A percentile compares a stretch with the other conserved stretches of the same genome.
Evolutionary conservation across 2,329 filamentous ascomycete genomes (phyloP).

Genomic region (Hymenoscyphus linearis): DNA sequence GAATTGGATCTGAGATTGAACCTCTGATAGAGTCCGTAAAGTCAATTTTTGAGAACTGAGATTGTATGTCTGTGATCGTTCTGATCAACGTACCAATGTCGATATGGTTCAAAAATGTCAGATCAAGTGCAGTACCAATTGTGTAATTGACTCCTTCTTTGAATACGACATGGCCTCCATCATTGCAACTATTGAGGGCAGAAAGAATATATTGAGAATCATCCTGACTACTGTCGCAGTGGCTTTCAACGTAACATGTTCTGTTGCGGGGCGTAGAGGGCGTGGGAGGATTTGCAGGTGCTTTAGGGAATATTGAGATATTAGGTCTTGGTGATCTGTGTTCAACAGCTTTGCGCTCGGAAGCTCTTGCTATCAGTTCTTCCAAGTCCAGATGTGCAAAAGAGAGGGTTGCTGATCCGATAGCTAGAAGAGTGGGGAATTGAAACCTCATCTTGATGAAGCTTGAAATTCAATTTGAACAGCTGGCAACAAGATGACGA

Average conservation of each 20-base stretch:
- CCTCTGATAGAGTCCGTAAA: conserved; percentile 36
- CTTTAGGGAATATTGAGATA: conserved; percentile 22
- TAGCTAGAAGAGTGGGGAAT: conserved; percentile 17
- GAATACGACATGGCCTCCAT: conserved; percentile 55
- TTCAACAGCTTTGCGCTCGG: conserved; percentile 12
- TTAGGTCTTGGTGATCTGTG: conserved; percentile 24
- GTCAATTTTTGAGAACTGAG: neutral
- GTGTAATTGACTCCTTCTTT: conserved; percentile 50
- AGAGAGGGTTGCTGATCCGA: conserved; percentile 21
- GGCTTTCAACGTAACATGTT: conserved; percentile 26
- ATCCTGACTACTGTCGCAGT: conserved; percentile 26
- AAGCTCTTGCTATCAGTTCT: conserved; percentile 15
- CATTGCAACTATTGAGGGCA: conserved; percentile 54
- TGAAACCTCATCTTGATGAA: conserved; percentile 26
- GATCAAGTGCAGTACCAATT: conserved; percentile 58
- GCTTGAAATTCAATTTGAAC: neutral
- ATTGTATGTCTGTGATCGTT: neutral
- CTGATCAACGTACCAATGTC: conserved; percentile 47
- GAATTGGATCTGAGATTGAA: conserved; percentile 57
- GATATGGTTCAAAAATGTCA: conserved; percentile 58
- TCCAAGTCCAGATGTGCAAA: conserved; percentile 21
- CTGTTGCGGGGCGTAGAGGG: conserved; percentile 19
- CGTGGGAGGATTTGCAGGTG: conserved; percentile 16
- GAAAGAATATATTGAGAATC: conserved; percentile 43
- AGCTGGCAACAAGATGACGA: neutral